Base-by-base conservation (phyloP, 768 basidiomycete species). In the Lactarius sanguifluus region DNA sequence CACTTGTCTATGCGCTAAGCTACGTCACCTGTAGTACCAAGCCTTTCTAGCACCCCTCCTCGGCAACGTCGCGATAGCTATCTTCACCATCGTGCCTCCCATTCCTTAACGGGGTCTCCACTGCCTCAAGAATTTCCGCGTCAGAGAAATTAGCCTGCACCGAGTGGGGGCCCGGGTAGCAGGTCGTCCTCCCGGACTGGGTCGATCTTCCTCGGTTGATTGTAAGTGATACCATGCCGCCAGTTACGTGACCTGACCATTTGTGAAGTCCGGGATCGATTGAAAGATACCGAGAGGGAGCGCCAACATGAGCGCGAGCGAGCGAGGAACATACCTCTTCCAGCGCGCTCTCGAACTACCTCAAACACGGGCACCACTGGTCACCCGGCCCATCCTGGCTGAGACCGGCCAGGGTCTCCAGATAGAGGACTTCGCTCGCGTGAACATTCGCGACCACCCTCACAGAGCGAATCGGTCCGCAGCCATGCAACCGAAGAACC, bases 311-410 rank as follows among this genome's bases (percentile, higher is more conserved):
- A 83, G 59, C 82, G 77, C 36, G 83, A 85, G 72, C 79, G 79
- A 57, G 78, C 79, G 56, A 81, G 85, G 86, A 83, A 82, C 55
- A 83, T 77, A 67, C 80, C 78, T 13, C 63, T 70, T 76, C 18
- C 76, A 77, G 67, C 79, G 79, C 25, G 74, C 76, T 64, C 62
- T 68, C 61, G 76, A 74, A 59, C 77, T 75, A 30, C 70, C 72
- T n/a, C 79, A 77, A 64, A 77, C 76, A 12, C 74, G 71, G 25
- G 55, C 41, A 20, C 25, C 13, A n/a, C 32, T 45, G 77, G 80
- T 41, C 76, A 76, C 25, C 76, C 84, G 43, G 71, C 77, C 25
- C 62, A 56, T 58, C 70, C 57, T 34, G 52, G 57, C 38, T 61
- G 38, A 12, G 63, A 59, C 34, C 62, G 59, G 7, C 10, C 59